Evolutionary conservation across 2,329 filamentous ascomycete genomes (phyloP).

Genomic region (Dactylonectria macrodidyma): DNA sequence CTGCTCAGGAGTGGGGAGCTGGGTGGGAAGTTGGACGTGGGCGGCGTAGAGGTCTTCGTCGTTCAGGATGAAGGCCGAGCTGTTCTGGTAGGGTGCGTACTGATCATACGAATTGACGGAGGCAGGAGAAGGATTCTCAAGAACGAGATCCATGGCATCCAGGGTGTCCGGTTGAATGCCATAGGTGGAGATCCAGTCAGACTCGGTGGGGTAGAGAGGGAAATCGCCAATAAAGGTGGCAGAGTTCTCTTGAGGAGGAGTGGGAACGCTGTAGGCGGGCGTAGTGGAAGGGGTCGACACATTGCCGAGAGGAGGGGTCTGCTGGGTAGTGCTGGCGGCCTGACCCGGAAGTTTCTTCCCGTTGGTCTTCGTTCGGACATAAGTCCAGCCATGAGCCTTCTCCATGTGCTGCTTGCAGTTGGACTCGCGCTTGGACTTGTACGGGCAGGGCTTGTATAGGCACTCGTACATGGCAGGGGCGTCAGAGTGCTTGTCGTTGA

Average conservation of each 20-base stretch:
- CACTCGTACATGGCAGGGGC: conserved; percentile 88
- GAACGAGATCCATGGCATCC: conserved; percentile 58
- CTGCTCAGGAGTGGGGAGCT: conserved; percentile 55
- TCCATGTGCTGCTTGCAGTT: conserved; percentile 99
- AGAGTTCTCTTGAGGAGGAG: conserved; percentile 68
- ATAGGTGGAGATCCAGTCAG: conserved; percentile 61
- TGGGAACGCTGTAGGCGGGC: conserved; percentile 66
- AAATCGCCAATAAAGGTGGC: conserved; percentile 59
- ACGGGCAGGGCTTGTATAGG: conserved; percentile 85
- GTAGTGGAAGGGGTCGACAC: conserved; percentile 74
- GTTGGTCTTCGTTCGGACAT: conserved; percentile 93
- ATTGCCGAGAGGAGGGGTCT: conserved; percentile 73
- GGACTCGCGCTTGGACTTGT: conserved; percentile 94
- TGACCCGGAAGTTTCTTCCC: conserved; percentile 72
- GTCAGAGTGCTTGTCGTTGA: conserved; percentile 94
- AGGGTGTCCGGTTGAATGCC: conserved; percentile 52
- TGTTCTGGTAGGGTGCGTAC: conserved; percentile 73
- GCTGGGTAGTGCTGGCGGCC: conserved; percentile 63
- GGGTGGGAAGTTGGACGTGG: conserved; percentile 69
- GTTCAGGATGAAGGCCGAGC: conserved; percentile 72
- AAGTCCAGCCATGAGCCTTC: conserved; percentile 93
- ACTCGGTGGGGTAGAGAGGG: conserved; percentile 63
- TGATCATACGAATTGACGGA: conserved; percentile 61
- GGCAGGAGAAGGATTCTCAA: conserved; percentile 58
- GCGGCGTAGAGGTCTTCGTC: conserved; percentile 76